Evolutionary conservation across 2,329 filamentous ascomycete species (phyloP).

Genomic region (Venturia nashicola): DNA sequence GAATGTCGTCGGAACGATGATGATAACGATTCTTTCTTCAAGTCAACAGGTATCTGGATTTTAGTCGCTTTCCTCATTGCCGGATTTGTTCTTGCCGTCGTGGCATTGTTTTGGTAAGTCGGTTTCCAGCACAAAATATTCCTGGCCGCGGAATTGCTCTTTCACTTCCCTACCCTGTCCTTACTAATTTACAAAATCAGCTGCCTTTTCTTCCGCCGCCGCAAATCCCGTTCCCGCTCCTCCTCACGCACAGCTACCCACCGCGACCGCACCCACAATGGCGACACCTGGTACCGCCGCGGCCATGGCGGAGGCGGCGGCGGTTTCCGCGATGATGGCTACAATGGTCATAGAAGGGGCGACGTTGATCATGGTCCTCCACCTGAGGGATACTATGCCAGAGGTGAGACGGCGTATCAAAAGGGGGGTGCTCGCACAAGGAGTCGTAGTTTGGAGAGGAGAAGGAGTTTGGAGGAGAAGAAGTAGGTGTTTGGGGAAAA

Average conservation of each 20-base stretch:
- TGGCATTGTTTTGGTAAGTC: neutral
- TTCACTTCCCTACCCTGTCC: no score
- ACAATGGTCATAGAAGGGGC: neutral
- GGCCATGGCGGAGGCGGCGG: neutral
- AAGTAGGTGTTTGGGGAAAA: neutral
- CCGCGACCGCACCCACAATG: neutral
- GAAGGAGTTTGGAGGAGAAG: neutral
- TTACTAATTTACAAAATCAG: no score
- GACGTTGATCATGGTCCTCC: neutral
- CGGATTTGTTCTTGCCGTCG: neutral
- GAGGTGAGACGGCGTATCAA: neutral
- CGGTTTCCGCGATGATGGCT: neutral
- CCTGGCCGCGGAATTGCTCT: no score
- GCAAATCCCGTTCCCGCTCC: neutral
- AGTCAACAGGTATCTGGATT: slow-evolving; percentile 3
- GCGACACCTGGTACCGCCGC: neutral
- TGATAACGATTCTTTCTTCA: neutral
- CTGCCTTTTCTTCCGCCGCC: neutral
- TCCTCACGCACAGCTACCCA: neutral
- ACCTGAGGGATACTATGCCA: neutral
- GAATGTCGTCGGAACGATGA: neutral
- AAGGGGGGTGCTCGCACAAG: neutral
- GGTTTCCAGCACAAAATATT: no score
- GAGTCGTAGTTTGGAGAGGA: neutral
- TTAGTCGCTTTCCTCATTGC: neutral